Conservation (phyloP, 345 rosid species). For the Pistacia integerrima region DNA sequence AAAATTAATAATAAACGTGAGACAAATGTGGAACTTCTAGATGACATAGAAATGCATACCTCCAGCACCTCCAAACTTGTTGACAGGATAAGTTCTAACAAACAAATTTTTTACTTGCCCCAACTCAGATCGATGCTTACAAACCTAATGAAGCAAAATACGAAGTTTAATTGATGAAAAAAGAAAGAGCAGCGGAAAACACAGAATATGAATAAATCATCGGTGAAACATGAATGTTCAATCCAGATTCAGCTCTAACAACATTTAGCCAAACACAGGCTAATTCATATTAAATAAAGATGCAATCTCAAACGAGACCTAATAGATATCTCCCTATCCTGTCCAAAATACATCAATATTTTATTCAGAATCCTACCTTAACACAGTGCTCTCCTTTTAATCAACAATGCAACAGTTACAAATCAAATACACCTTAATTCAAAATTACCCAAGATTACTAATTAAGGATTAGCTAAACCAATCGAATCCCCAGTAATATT, state of each 20-base stretch:
- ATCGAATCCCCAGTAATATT: background rate
- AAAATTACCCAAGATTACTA: background rate
- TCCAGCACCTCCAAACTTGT: slow-evolving; percentile 41
- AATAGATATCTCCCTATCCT: background rate
- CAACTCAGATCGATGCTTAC: slow-evolving; percentile 50
- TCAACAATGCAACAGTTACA: background rate
- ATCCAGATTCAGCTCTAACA: background rate
- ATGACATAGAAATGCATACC: slow-evolving; percentile 31
- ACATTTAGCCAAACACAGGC: background rate
- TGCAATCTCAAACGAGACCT: background rate
- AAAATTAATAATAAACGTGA: background rate
- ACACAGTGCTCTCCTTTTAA: background rate
- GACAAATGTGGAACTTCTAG: background rate
- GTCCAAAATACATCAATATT: background rate
- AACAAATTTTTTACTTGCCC: slow-evolving; percentile 43
- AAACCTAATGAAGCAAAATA: slow-evolving; percentile 42
- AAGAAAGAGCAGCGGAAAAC: background rate
- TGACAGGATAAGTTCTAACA: slow-evolving; percentile 40
- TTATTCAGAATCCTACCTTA: background rate
- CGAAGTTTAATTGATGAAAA: background rate
- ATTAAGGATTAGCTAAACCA: background rate
- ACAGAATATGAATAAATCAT: background rate
- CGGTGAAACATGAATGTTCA: background rate
- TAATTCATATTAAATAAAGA: background rate
- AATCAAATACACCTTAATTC: background rate